phyloP scores from a whole-genome alignment of 2,329 filamentous ascomycete species.

The Gnomoniopsis sp. region DNA sequence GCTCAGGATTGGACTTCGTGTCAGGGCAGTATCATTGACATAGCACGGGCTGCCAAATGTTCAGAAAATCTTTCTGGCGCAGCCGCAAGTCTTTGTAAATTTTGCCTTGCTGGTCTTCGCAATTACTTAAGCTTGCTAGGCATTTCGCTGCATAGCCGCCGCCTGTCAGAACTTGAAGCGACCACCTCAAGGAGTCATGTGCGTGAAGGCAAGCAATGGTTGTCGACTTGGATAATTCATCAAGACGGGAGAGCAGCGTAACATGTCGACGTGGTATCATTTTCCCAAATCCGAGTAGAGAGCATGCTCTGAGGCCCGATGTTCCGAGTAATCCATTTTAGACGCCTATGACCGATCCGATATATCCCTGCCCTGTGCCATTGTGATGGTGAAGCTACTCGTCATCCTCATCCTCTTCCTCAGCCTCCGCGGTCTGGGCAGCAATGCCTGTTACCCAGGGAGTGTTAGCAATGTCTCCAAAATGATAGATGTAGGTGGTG shows the following conservation, averaged over 20 bases:
- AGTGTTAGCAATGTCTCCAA: neutral
- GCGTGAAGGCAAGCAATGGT: neutral
- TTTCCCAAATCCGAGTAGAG: slow-evolving; percentile 18
- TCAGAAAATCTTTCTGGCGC: neutral
- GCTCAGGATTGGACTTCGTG: too few relatives aligned
- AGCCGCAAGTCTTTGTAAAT: neutral
- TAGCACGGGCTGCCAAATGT: neutral
- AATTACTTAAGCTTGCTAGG: neutral
- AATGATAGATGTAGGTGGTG: neutral
- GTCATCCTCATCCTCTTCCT: slow-evolving; percentile 65
- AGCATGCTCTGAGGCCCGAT: slow-evolving; percentile 12
- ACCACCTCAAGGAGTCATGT: neutral
- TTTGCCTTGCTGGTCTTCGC: neutral
- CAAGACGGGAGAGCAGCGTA: slow-evolving; percentile 3
- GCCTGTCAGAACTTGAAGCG: neutral
- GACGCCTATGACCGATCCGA: slow-evolving; percentile 18
- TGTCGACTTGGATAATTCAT: slow-evolving; percentile 3
- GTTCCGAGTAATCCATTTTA: slow-evolving; percentile 18
- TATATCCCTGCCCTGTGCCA: slow-evolving; percentile 7
- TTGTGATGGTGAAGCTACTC: slow-evolving; percentile 48
- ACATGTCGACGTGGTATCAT: slow-evolving; percentile 20
- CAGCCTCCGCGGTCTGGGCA: slow-evolving; percentile 72
- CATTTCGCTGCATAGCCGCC: neutral
- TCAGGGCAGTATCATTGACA: neutral
- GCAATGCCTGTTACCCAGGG: slow-evolving; percentile 56